Evolutionary conservation across 805 yeast species (phyloP).

Genomic region (Candida railenensis): DNA sequence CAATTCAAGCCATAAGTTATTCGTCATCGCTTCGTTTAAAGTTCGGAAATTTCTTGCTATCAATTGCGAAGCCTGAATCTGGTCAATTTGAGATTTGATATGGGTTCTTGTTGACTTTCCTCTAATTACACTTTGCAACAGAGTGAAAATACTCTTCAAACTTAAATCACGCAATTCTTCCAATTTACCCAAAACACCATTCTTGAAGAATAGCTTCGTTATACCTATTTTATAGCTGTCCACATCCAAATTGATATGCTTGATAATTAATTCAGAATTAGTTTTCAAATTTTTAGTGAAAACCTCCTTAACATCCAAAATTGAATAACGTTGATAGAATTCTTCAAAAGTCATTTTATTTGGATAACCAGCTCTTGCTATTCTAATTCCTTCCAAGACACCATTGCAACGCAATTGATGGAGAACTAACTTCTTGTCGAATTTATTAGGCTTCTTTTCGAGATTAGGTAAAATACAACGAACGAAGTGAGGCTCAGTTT

Average conservation of each 20-base stretch:
- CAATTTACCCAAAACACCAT: conserved; percentile 73
- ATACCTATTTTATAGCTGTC: conserved; percentile 66
- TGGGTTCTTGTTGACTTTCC: conserved; percentile 60
- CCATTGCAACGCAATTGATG: conserved; percentile 95
- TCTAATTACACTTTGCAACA: conserved; percentile 62
- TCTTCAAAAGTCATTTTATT: conserved; percentile 84
- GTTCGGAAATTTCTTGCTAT: conserved; percentile 60
- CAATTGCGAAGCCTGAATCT: conserved; percentile 68
- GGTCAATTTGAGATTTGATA: conserved; percentile 49
- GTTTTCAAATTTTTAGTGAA: conserved; percentile 53
- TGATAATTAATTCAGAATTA: conserved; percentile 66
- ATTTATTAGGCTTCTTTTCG: conserved; percentile 63
- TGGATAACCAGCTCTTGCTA: conserved; percentile 96
- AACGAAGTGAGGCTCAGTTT: conserved; percentile 94
- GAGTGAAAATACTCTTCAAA: conserved; percentile 52
- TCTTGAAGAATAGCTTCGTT: conserved; percentile 71
- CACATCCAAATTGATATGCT: conserved; percentile 58
- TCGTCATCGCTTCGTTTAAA: conserved; percentile 42
- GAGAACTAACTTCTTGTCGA: conserved; percentile 74
- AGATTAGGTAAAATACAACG: conserved; percentile 93
- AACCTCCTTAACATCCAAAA: conserved; percentile 52
- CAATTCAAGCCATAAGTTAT: conserved; percentile 79
- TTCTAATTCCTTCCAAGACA: conserved; percentile 95
- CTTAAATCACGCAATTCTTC: conserved; percentile 75
- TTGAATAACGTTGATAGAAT: conserved; percentile 71